Evolutionary conservation across 768 basidiomycete species (phyloP), one percentile per base, ranked within the genome.

Genomic region (Lentinula raphanica): DNA sequence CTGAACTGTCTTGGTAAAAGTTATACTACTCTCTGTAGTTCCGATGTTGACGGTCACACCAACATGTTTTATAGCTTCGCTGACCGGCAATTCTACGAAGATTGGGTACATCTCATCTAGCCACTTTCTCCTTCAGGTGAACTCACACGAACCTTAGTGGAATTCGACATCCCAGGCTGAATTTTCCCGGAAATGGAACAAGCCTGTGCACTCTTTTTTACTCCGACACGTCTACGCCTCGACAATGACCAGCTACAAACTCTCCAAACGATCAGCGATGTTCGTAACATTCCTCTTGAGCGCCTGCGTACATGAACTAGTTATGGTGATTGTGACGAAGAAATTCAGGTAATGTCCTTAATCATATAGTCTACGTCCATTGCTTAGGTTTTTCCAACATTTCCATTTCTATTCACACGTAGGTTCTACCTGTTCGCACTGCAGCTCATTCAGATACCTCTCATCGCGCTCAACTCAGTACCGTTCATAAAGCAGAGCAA

Each of bases 161-260:
- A 98, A 98, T 72, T 93, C 93, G 5, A 93, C 89, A 0, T 92
- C 93, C 2, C 94, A 90, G 91, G 96, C 98, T 64, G 93, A 98
- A 71, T 98, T 96, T 70, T 91, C 95, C 3, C 86, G 97, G 44
- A 95, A 96, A 74, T 98, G 97, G 96, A 98, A 98, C 74, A 94
- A 92, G 63, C 96, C 96, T 11, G 96, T 98, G 31, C 88, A 98
- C 63, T 80, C 81, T n/a, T 92, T 92, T 81, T 83, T 99, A 38
- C 80, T 98, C 17, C 86, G 93, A 11, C 97, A 99, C 68, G 94
- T 99, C 31, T 99, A 99, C 65, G 88, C 94, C 2, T 89, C 94
- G 9, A 85, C 92, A 6, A 92, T 96, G 58, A 75, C 82, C 45
- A 82, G 85, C 54, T 89, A 91, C 69, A 79, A 83, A 59, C 72